These are phyloP conservation scores for Tephrocybe sp. DNA, from an alignment of 768 basidiomycete genomes.

Conservation along the genomic window DNA sequence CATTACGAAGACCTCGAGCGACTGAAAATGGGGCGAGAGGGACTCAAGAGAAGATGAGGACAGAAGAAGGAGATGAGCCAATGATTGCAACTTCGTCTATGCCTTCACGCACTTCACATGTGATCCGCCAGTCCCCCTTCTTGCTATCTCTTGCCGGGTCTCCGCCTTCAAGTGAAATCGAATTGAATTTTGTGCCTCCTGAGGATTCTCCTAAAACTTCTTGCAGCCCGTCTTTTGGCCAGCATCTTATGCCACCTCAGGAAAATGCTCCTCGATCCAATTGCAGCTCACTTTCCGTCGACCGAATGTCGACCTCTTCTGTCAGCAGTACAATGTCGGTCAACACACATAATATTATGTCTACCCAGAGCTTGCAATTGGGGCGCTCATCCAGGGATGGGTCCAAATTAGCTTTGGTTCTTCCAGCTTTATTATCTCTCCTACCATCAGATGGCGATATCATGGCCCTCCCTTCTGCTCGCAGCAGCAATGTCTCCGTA, in stretches of 20 bases:
- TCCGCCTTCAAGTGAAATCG: no score
- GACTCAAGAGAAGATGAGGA: no score
- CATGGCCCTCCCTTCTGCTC: no score
- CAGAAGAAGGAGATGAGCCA: no score
- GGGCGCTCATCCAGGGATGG: neutral
- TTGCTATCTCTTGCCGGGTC: no score
- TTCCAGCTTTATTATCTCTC: neutral
- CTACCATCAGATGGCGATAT: neutral
- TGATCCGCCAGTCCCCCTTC: no score
- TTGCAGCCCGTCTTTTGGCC: no score
- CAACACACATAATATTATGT: neutral
- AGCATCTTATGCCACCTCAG: constrained; percentile 2
- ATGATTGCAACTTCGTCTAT: no score
- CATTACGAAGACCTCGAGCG: neutral
- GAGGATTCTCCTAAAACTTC: no score
- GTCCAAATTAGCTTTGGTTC: neutral
- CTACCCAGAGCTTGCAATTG: neutral
- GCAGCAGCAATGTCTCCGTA: neutral
- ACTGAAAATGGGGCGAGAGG: no score
- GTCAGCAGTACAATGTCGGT: neutral
- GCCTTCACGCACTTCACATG: no score
- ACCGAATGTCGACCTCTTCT: neutral
- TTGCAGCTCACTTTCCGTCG: neutral
- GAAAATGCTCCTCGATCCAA: neutral
- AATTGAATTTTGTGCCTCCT: no score